Evolutionary conservation across 305 asterid species (phyloP), one percentile per base, ranked within the genome.

Genomic region (Vinca major): DNA sequence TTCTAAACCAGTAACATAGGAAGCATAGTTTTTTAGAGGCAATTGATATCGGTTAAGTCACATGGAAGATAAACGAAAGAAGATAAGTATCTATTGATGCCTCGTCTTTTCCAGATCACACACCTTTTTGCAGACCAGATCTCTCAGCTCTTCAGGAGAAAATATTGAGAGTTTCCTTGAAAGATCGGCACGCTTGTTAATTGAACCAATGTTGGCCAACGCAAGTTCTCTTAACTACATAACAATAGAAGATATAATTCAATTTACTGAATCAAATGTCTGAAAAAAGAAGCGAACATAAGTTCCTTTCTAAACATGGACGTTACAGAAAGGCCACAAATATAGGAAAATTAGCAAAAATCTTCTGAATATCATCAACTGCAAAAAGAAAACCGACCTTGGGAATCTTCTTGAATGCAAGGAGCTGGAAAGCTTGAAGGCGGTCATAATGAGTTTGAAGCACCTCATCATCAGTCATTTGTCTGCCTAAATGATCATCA

Each of bases 381-480:
- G 20, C 72, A 43, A 63, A 55, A 2, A 69, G 57, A 52, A 49
- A 67, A 72, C 74, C 73, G 33, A 92, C 98, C 96, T 89, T 88
- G 7, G 97, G 97, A 74, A 88, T 81, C 78, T 80, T 93, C 81
- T 89, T 93, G 73, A 84, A 93, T 62, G 88, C 89, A 81, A 87
- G 82, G 70, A 89, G 88, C 81, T 93, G 99, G 80, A 93, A 87
- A 76, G 99, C 96, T 87, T 89, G 95, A 67, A 93, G 79, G 67
- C 92, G 96, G 77, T 85, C 89, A 77, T 93, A 93, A 76, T 90
- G 97, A 72, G 90, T 86, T 75, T 86, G 95, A 75, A 93, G 90
- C 65, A 90, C 99, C 82, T 90, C 99, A 76, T 93, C 99, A 77
- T 90, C 99, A 75, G 95, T 85, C 97, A 89, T 90, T 83, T 93